A percentile compares a stretch with the other conserved stretches of the same genome.
Conservation (phyloP, 2,329 filamentous ascomycete species). For the Tolypocladium sp. region DNA sequence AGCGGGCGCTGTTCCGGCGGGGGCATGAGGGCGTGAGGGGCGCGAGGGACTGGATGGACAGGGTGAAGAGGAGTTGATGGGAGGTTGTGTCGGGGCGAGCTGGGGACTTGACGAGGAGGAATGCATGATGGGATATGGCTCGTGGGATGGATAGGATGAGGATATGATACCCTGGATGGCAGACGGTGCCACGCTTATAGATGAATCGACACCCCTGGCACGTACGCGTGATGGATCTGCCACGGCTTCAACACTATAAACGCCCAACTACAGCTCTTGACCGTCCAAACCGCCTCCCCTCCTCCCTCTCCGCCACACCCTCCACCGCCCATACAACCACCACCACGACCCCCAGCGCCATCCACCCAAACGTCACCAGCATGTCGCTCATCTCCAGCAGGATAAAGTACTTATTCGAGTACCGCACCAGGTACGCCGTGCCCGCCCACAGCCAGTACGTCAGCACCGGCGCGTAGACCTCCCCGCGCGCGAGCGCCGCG, state of each 20-base stretch:
- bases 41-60: slow-evolving; percentile 61
- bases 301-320: not conserved
- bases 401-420: slow-evolving; percentile 27
- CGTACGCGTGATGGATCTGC: too few species aligned
- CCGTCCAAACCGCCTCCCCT: not conserved
- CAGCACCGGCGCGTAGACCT: slow-evolving; percentile 1
- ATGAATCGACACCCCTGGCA: not conserved
- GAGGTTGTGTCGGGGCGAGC: not conserved
- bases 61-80: slow-evolving; percentile 29
- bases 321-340: slow-evolving; percentile 2
- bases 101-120: not conserved
- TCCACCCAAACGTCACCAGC: slow-evolving; percentile 12
- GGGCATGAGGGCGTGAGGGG: slow-evolving; percentile 66
- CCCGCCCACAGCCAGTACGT: slow-evolving; percentile 6
- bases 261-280: not conserved
- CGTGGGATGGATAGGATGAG: not conserved
- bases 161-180: slow-evolving; percentile 1
- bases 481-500: not conserved
- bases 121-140: not conserved
- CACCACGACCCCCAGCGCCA: slow-evolving; percentile 17
- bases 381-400: slow-evolving; percentile 27
- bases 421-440: slow-evolving; percentile 17
- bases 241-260: not conserved
- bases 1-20: slow-evolving; percentile 65
- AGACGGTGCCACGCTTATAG: not conserved